Evolutionary conservation across 2,329 filamentous ascomycete species (phyloP), one percentile per base, ranked within the genome.

Genomic region (Alternaria postmessia): DNA sequence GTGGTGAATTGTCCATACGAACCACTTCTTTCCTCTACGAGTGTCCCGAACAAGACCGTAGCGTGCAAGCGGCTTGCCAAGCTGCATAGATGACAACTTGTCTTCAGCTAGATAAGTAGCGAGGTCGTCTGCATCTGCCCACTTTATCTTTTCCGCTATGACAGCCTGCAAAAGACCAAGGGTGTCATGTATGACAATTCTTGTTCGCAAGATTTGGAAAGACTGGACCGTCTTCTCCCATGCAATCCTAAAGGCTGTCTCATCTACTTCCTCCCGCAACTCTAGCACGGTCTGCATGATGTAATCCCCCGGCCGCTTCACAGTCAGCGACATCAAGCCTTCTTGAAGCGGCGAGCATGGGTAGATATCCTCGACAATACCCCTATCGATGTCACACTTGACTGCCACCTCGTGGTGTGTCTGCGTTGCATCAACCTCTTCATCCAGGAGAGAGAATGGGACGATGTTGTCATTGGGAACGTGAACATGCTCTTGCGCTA

Each of bases 331-430:
- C 77, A 87, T 82, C 2, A 87, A 78, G 2, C 82, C 84, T 67
- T 86, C 84, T 60, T 88, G 85, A 1, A 86, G 75, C 0, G 84
- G 81, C 0, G 84, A 85, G 72, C 84, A 86, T 1, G 85, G 85
- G 54, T 86, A 87, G 0, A 85, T 71, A 18, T 34, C 26, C 3
- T 51, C 56, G 3, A 54, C 0, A 0, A 16, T 7, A 16, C 14
- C 14, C 34, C 14, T 16, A 38, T 38, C 34, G 34, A 38, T 6
- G 14, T 1, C 6, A 0, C 14, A 16, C 34, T 38, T 16, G 14
- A 4, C n/a, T 7, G 34, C 14, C 16, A 38, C 34, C 14, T 38
- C 16, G 14, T 38, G 14, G 34, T n/a, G 14, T n/a, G n/a, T n/a
- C 16, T 14, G 5, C 14, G 34, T 16, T 14, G 16, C 16, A 38